Evolutionary conservation across 2,329 filamentous ascomycete species (phyloP), one percentile per base, ranked within the genome.

Genomic region (Phoma sp.): DNA sequence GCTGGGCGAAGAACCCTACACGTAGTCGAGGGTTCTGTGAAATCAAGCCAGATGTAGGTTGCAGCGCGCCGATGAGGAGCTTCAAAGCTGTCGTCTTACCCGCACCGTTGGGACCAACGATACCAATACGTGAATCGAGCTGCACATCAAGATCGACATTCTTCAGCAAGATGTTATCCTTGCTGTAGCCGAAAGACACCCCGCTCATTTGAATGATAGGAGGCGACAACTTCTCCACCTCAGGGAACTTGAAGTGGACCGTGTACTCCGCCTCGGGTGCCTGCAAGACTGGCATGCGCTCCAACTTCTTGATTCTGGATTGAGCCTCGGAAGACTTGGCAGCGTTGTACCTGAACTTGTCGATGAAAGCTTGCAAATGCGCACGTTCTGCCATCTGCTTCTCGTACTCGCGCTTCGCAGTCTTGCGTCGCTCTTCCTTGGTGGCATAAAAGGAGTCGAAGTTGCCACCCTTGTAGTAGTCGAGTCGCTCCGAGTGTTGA

Each of bases 261-360:
- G 86, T 92, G 82, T 99, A 99, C 76, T 96, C 93, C 55, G 87
- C 87, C 80, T 99, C 95, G 5, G 95, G 96, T 0, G 93, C 75
- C 67, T 96, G 90, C 46, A 99, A 84, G 1, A 96, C 81, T 1
- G 96, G 95, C 91, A 99, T 97, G 71, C 90, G 92, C 77, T 99
- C 96, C 58, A 99, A 82, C 75, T 99, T 99, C 84, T 99, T 99
- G 84, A 99, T 98, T 70, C 95, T 88, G 1, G 93, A 98, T 74
- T 99, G 95, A 1, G 95, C 95, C 81, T 99, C 95, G 7, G 93
- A 96, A 1, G 95, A 97, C 77, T 99, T 99, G 70, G 93, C 95
- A 23, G 95, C 95, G 73, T 99, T 99, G 84, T 99, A 99, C 47
- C 95, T 87, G 84, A 99, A 99, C 79, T 99, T 99, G 84, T 99